phyloP scores from a whole-genome alignment of 257 asterid species.

The Echium plantagineum region DNA sequence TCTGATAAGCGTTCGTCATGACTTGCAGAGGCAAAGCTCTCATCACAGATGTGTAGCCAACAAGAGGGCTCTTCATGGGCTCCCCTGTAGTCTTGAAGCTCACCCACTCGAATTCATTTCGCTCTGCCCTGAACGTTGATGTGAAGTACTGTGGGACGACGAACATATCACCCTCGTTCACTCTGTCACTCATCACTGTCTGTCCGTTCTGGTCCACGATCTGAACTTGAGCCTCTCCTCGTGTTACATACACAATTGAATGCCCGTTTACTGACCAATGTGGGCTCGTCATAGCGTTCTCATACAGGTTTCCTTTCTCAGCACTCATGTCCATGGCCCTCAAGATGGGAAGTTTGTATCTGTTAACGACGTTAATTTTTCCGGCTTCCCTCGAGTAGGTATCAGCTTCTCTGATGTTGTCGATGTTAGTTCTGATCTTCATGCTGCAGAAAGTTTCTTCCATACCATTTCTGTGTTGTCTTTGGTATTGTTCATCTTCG shows the following conservation, averaged over 20 bases:
- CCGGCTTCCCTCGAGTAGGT: conserved; percentile 56
- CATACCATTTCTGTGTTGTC: background rate
- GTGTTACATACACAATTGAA: too few species aligned
- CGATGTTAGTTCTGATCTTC: conserved; percentile 36
- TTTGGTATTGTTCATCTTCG: background rate
- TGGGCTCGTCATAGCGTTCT: conserved; percentile 34
- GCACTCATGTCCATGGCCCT: conserved; percentile 57
- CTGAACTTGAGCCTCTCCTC: conserved; percentile 52
- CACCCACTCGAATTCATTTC: conserved; percentile 47
- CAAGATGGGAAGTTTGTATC: conserved; percentile 51
- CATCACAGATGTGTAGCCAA: conserved; percentile 63
- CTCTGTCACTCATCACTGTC: conserved; percentile 48
- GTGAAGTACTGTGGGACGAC: conserved; percentile 62
- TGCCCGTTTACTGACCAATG: too few species aligned
- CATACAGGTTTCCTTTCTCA: conserved; percentile 27
- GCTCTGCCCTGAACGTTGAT: conserved; percentile 33
- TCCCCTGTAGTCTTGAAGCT: conserved; percentile 46
- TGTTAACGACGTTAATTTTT: conserved; percentile 5
- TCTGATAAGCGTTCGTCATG: conserved; percentile 34
- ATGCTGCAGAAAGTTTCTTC: conserved; percentile 45
- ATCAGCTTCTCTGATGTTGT: conserved; percentile 34
- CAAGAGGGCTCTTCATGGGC: conserved; percentile 38
- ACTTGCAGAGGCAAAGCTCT: conserved; percentile 49
- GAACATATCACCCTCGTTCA: conserved; percentile 52
- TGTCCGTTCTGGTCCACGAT: conserved; percentile 37